Conservation (phyloP, 495 filamentous ascomycete species). For the Hamigera avellanea region DNA sequence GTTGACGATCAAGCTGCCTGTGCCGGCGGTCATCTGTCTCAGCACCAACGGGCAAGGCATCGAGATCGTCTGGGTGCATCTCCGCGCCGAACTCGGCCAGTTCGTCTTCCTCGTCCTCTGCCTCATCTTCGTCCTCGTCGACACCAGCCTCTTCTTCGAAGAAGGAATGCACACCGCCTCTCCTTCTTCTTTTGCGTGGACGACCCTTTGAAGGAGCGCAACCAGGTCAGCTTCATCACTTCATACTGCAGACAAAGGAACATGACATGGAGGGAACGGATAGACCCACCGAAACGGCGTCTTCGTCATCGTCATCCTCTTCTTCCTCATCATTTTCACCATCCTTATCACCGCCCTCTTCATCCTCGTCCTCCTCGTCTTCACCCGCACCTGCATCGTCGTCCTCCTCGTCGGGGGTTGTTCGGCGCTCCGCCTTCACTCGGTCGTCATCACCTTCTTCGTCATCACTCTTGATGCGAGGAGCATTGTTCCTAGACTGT, state of each 20-base stretch:
- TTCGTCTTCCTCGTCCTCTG: conserved; percentile 81
- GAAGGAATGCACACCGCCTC: conserved; percentile 63
- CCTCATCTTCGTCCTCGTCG: conserved; percentile 86
- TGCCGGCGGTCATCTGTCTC: conserved; percentile 85
- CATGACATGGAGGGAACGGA: background rate
- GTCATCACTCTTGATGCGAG: conserved; percentile 10
- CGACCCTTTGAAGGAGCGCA: conserved; percentile 40
- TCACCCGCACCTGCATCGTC: conserved; percentile 32
- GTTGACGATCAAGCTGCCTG: conserved; percentile 83
- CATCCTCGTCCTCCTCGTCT: conserved; percentile 31
- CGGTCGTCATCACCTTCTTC: conserved; percentile 37
- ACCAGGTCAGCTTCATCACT: conserved; percentile 2
- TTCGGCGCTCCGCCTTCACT: conserved; percentile 22
- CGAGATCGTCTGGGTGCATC: conserved; percentile 80
- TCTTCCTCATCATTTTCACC: conserved; percentile 16
- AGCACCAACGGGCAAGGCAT: conserved; percentile 64
- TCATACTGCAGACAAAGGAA: background rate
- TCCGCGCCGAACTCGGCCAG: conserved; percentile 77
- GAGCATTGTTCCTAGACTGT: background rate
- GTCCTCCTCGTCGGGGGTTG: conserved; percentile 16
- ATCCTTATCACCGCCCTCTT: conserved; percentile 22
- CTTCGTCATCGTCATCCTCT: conserved; percentile 48
- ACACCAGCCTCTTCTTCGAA: conserved; percentile 96
- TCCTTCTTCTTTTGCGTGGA: conserved; percentile 64
- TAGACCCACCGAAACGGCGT: conserved; percentile 42